phyloP scores from a whole-genome alignment of 2,329 filamentous ascomycete genomes.

The Ophiocordyceps robertsii region DNA sequence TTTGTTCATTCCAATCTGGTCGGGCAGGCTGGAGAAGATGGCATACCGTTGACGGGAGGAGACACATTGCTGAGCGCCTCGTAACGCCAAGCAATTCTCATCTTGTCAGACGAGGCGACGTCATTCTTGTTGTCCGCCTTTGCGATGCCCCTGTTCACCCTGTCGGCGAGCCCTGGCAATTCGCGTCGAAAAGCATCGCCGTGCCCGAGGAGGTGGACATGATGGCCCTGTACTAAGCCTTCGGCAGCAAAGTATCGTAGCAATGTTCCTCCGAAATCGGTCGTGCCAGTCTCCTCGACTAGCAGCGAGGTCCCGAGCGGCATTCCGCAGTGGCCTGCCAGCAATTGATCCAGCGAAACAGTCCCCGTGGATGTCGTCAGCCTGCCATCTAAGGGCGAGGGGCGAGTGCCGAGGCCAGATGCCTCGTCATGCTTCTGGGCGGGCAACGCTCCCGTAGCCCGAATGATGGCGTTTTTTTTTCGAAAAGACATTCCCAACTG shows the following conservation, averaged over 20 bases:
- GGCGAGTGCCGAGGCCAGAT: slow-evolving; percentile 45
- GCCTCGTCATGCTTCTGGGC: slow-evolving; percentile 18
- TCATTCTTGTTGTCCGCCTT: slow-evolving; percentile 24
- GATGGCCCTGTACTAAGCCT: slow-evolving; percentile 81
- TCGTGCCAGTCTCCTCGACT: slow-evolving; percentile 81
- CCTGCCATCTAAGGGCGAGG: slow-evolving; percentile 79
- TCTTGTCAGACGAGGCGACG: slow-evolving; percentile 48
- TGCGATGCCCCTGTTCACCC: slow-evolving; percentile 19
- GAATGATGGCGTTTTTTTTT: slow-evolving; percentile 41
- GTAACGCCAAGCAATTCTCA: slow-evolving; percentile 99
- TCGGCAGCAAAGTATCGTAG: slow-evolving; percentile 86
- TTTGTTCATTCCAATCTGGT: too few species aligned
- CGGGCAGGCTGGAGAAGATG: too few species aligned
- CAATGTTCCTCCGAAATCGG: slow-evolving; percentile 78
- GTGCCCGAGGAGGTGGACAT: slow-evolving; percentile 72
- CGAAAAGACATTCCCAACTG: slow-evolving; percentile 37
- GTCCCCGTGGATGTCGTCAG: slow-evolving; percentile 86
- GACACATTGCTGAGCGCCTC: slow-evolving; percentile 57
- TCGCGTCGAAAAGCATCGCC: slow-evolving; percentile 71
- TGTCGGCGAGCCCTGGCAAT: slow-evolving; percentile 54
- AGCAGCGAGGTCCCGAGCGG: slow-evolving; percentile 70
- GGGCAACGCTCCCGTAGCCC: slow-evolving; percentile 12
- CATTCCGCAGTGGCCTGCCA: slow-evolving; percentile 78
- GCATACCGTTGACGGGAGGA: slow-evolving; percentile 2
- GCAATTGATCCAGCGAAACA: slow-evolving; percentile 66